Evolutionary conservation across 768 basidiomycete genomes (phyloP), one percentile per base, ranked within the genome.

Genomic region (Lactifluus rugatus): DNA sequence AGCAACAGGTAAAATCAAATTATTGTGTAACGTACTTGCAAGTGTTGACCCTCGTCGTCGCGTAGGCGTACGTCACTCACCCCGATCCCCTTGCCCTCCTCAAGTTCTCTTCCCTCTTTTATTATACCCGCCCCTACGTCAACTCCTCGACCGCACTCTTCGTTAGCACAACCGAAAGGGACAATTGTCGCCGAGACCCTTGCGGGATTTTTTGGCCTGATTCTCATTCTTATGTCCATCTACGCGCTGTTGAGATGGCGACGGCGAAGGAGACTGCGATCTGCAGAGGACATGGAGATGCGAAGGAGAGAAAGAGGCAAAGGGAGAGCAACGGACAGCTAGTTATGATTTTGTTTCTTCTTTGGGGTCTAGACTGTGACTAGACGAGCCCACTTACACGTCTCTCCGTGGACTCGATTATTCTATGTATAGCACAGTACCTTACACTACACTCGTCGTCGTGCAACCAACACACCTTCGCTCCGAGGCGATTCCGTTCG

Each of bases 101-200:
- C 59, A 21, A 64, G 62, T 31, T 53, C 57, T 4, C 59, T 64
- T 14, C 64, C 64, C 7, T 56, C 59, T 23, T 65, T 65, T 42
- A 52, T 64, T 34, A 34, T 65, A 13, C 60, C 62, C 6, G 50
- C 50, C 13, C 54, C 62, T 31, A 55, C 56, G 21, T 25, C 54
- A 48, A 36, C 59, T 7, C 19, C 50, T 36, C 49, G 19, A 52
- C 48, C 60, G n/a, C 51, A 50, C 11, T 48, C 52, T 17, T 44
- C 50, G 11, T 53, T 65, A 26, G 54, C 56, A 0, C 64, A 65
- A 52, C 60, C 64, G n/a, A 56, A 48, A 39, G 64, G 64, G 36
- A 61, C 64, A 25, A 65, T 65, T 26, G 31, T 65, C 5, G 63
- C 62, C 36, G 64, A 65, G 52, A 45, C 56, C 17, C 57, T 65